A percentile compares a stretch with the other conserved stretches of the same genome.
Evolutionary conservation across 2,329 filamentous ascomycete species (phyloP).

Genomic region (Colletotrichum sp.): DNA sequence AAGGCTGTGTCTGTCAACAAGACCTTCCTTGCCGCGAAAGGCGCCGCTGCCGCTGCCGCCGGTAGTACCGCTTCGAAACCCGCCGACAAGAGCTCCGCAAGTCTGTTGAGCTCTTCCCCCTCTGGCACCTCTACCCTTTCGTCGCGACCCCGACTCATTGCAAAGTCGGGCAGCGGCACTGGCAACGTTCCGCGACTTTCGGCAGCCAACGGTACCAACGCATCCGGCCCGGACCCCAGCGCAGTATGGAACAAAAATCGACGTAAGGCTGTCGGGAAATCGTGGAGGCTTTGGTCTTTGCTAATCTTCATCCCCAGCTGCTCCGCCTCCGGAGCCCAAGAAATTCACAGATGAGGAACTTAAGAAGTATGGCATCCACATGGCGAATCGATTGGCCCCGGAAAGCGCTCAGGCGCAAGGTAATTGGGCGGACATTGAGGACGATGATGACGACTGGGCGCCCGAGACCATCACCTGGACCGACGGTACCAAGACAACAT

Average conservation of each 20-base stretch:
- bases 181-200: conserved; percentile 52
- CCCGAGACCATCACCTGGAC: conserved; percentile 88
- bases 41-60: conserved; percentile 45
- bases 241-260: conserved; percentile 91
- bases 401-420: conserved; percentile 77
- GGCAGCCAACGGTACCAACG: conserved; percentile 62
- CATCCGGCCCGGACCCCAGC: conserved; percentile 70
- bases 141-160: conserved; percentile 74
- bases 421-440: conserved; percentile 90
- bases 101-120: conserved; percentile 49
- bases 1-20: conserved; percentile 88
- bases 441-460: conserved; percentile 87
- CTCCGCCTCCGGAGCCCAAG: conserved; percentile 73
- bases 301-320: conserved; percentile 48
- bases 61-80: conserved; percentile 41
- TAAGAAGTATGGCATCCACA: conserved; percentile 85
- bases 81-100: conserved; percentile 53
- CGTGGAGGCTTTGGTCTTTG: neutral
- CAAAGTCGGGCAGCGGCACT: conserved; percentile 71
- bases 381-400: conserved; percentile 78
- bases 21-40: conserved; percentile 80
- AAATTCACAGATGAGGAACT: conserved; percentile 88
- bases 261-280: conserved; percentile 57
- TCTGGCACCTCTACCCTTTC: conserved; percentile 51
- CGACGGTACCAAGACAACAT: conserved; percentile 82